Conservation (phyloP, 176 grass and related monocot genomes). For the Oryza australiensis region DNA sequence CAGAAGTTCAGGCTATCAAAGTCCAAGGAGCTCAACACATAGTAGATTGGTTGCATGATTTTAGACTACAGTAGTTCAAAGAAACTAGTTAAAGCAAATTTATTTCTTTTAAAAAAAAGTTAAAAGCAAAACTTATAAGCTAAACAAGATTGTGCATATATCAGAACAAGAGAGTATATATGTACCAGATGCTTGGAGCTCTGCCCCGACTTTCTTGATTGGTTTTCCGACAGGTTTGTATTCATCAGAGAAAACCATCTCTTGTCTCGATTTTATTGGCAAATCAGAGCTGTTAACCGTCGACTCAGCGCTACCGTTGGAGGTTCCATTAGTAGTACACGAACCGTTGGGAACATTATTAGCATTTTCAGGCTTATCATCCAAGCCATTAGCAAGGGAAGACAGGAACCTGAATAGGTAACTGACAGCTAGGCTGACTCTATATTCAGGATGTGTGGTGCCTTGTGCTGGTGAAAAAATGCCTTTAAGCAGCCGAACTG, state of each 20-base stretch:
- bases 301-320: neutral
- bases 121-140: neutral
- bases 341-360: slow-evolving; percentile 6
- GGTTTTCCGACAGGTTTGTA: slow-evolving; percentile 75
- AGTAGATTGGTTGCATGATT: neutral
- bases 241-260: slow-evolving; percentile 53
- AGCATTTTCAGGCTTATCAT: slow-evolving; percentile 6
- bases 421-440: slow-evolving; percentile 62
- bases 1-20: slow-evolving; percentile 10
- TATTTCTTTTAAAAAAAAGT: neutral
- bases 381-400: slow-evolving; percentile 46
- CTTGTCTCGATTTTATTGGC: slow-evolving; percentile 60
- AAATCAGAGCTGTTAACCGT: slow-evolving; percentile 23
- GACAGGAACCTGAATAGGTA: slow-evolving; percentile 81
- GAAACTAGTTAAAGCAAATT: too few relatives aligned
- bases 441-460: slow-evolving; percentile 67
- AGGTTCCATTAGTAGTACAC: slow-evolving; percentile 8
- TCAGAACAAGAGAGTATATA: neutral
- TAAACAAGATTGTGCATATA: too few relatives aligned
- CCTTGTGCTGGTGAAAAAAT: slow-evolving; percentile 53
- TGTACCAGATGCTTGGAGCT: slow-evolving; percentile 91
- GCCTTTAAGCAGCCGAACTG: slow-evolving; percentile 53
- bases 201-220: slow-evolving; percentile 65
- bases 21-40: neutral
- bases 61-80: neutral